A percentile compares a stretch with the other conserved stretches of the same genome.
phyloP scores from a whole-genome alignment of 2,329 filamentous ascomycete genomes.

The Cordyceps pruinosa region DNA sequence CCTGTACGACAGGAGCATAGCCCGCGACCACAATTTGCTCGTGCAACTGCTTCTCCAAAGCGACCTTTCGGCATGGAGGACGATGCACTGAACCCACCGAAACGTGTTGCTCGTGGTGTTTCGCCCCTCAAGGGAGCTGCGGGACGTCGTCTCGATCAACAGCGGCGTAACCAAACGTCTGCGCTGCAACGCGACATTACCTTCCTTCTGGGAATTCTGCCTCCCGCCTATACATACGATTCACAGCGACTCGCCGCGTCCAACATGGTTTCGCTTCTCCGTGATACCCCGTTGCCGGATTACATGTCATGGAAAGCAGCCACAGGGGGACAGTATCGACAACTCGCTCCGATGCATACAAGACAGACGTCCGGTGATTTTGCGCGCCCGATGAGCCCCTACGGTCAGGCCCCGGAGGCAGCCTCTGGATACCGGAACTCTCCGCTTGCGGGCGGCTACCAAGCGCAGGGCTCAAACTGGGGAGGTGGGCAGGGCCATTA shows the following conservation, averaged over 20 bases:
- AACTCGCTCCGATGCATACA: constrained; percentile 29
- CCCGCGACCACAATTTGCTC: constrained; percentile 42
- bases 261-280: constrained; percentile 66
- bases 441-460: constrained; percentile 27
- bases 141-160: constrained; percentile 75
- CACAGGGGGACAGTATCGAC: constrained; percentile 29
- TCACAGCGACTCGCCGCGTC: constrained; percentile 62
- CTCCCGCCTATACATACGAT: constrained; percentile 64
- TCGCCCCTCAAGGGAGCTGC: constrained; percentile 90
- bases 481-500: background rate
- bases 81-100: constrained; percentile 65
- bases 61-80: constrained; percentile 62
- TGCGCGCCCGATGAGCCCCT: constrained; percentile 42
- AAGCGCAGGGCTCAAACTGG: constrained; percentile 3
- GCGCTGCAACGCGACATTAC: constrained; percentile 66
- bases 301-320: constrained; percentile 47
- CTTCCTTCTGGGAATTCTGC: constrained; percentile 65
- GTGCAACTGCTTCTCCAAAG: constrained; percentile 49
- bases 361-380: constrained; percentile 40
- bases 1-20: constrained; percentile 32
- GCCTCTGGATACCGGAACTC: constrained; percentile 44
- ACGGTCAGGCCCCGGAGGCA: constrained; percentile 34
- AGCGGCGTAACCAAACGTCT: constrained; percentile 55
- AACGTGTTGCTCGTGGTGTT: constrained; percentile 81
- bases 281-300: constrained; percentile 59